A percentile compares a stretch with the other conserved stretches of the same genome.
These are phyloP conservation scores for Backusella mclennaniae DNA, from an alignment of 192 early-diverging fungal species.

Conservation along the genomic window DNA sequence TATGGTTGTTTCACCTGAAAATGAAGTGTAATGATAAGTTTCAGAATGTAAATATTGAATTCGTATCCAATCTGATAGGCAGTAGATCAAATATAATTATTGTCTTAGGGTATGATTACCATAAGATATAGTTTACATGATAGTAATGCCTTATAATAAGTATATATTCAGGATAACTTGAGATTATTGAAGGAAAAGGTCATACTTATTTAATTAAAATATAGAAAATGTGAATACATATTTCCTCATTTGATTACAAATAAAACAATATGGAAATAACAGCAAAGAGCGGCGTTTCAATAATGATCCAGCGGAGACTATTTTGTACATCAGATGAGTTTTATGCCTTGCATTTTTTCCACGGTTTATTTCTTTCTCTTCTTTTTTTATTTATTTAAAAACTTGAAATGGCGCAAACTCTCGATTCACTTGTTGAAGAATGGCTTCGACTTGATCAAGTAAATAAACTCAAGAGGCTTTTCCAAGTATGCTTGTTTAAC, in stretches of 20 bases:
- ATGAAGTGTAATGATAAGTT: not conserved
- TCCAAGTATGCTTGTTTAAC: not conserved
- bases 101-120: too few relatives aligned
- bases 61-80: not conserved
- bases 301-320: not conserved
- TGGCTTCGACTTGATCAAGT: conserved; percentile 60
- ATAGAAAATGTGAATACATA: not conserved
- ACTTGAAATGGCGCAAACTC: conserved; percentile 1
- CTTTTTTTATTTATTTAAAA: not conserved
- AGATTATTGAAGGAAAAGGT: too few relatives aligned
- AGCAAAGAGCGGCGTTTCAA: not conserved
- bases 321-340: not conserved
- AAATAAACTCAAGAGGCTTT: not conserved
- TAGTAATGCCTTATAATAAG: too few relatives aligned
- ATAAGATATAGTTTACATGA: too few relatives aligned
- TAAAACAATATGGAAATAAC: not conserved
- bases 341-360: not conserved
- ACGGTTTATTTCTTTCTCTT: not conserved
- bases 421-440: conserved; percentile 43
- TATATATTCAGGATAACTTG: too few relatives aligned
- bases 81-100: not conserved
- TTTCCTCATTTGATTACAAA: not conserved
- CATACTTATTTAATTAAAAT: not conserved
- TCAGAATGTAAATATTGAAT: not conserved
- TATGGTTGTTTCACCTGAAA: not conserved